These are phyloP conservation scores for Solanum appendiculatum DNA, from an alignment of 257 asterid species.

Conservation along the genomic window DNA sequence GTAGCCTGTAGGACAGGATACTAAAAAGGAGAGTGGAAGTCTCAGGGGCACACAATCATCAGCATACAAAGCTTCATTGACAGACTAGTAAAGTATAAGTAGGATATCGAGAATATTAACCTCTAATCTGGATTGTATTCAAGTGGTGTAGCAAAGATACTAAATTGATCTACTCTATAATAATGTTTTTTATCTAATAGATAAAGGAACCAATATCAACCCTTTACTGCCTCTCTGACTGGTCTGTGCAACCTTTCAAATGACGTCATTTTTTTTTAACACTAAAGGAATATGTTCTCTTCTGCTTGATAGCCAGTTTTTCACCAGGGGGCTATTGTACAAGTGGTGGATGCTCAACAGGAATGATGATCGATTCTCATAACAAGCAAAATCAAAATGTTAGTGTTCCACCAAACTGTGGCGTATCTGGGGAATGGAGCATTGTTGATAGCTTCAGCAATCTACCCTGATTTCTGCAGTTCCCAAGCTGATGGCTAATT, in stretches of 20 bases:
- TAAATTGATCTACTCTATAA: neutral
- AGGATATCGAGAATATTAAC: neutral
- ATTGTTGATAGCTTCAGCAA: neutral
- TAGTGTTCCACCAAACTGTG: neutral
- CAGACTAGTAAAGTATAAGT: neutral
- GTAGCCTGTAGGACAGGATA: neutral
- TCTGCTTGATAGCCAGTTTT: neutral
- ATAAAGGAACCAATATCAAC: neutral
- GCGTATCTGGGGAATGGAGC: neutral
- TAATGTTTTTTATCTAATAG: neutral
- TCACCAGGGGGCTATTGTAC: neutral
- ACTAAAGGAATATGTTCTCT: neutral
- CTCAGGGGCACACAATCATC: neutral
- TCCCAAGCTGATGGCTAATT: neutral
- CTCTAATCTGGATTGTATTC: neutral
- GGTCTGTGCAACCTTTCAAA: neutral
- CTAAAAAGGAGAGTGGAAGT: neutral
- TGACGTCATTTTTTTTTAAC: neutral
- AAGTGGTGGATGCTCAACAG: neutral
- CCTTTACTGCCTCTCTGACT: neutral
- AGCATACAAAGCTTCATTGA: neutral
- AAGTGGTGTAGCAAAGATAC: neutral
- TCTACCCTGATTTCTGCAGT: neutral
- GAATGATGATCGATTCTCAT: neutral
- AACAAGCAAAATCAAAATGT: neutral